phyloP scores from a whole-genome alignment of 139 green algal species.

The Yamagishiella unicocca region DNA sequence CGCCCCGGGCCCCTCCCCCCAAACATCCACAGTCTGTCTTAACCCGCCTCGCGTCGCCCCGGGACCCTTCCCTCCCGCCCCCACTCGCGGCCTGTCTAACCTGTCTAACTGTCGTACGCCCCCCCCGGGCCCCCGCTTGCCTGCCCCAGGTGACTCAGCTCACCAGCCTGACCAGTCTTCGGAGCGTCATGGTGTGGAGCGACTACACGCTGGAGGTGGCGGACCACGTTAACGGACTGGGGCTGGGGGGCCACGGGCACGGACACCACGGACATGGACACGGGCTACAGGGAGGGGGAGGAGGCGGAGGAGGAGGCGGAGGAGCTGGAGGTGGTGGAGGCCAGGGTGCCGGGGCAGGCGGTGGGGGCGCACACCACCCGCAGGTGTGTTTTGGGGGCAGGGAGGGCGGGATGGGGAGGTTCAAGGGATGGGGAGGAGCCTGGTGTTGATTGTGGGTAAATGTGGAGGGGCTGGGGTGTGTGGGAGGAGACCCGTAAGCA shows the following conservation, averaged over 20 bases:
- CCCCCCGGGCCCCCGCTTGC: no score
- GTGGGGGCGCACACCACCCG: not conserved
- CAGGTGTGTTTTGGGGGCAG: not conserved
- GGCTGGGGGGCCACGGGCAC: not conserved
- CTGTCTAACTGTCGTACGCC: no score
- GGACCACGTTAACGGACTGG: conserved; percentile 1
- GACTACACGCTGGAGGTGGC: conserved; percentile 17
- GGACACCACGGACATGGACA: not conserved
- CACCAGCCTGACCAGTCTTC: conserved; percentile 36
- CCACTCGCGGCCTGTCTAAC: no score
- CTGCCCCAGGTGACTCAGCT: conserved; percentile 48
- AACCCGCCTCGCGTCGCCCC: not conserved
- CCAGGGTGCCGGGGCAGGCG: not conserved
- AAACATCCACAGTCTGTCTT: no score
- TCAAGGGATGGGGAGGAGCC: not conserved
- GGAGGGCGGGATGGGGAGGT: not conserved
- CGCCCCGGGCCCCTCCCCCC: not conserved
- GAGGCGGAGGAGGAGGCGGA: not conserved
- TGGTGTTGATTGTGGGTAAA: no score
- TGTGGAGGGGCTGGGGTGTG: no score
- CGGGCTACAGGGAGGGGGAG: not conserved
- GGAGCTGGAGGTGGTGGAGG: not conserved
- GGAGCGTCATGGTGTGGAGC: conserved; percentile 51
- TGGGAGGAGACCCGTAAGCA: no score
- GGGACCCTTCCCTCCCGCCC: not conserved